These are phyloP conservation scores for Posidonia australis DNA, from an alignment of 106 monocot genomes.

Conservation along the genomic window DNA sequence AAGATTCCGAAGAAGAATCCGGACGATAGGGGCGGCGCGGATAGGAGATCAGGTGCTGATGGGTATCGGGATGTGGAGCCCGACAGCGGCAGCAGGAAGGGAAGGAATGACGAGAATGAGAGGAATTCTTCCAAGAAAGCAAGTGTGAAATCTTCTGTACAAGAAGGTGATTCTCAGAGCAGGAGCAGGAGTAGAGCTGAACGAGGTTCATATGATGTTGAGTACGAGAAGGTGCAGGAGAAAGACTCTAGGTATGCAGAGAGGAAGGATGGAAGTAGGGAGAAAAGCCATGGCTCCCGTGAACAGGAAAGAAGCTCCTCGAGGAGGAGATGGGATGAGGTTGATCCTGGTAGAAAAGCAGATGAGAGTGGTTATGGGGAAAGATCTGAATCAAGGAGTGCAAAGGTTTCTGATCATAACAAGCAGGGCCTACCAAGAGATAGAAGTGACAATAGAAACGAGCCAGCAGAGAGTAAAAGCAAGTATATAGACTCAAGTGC, in stretches of 20 bases:
- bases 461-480: constrained; percentile 14
- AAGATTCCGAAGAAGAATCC: constrained; percentile 39
- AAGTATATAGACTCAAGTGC: constrained; percentile 5
- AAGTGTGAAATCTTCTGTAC: constrained; percentile 13
- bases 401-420: constrained; percentile 18
- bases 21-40: constrained; percentile 32
- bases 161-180: constrained; percentile 28
- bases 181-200: constrained; percentile 29
- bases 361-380: constrained; percentile 29
- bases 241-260: constrained; percentile 41
- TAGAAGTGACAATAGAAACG: constrained; percentile 27
- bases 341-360: constrained; percentile 21
- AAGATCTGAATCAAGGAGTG: constrained; percentile 27
- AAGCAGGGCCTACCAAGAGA: constrained; percentile 21
- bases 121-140: constrained; percentile 32
- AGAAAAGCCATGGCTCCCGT: constrained; percentile 4
- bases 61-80: constrained; percentile 39
- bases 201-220: constrained; percentile 24
- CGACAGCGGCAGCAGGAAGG: constrained; percentile 29
- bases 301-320: constrained; percentile 31
- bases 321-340: constrained; percentile 44
- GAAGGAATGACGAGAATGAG: constrained; percentile 35
- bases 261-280: constrained; percentile 35
- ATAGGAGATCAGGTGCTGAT: constrained; percentile 30
- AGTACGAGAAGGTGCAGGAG: constrained; percentile 30